Conservation (phyloP, 2,329 filamentous ascomycete species). For the Alternaria triticimaculans region DNA sequence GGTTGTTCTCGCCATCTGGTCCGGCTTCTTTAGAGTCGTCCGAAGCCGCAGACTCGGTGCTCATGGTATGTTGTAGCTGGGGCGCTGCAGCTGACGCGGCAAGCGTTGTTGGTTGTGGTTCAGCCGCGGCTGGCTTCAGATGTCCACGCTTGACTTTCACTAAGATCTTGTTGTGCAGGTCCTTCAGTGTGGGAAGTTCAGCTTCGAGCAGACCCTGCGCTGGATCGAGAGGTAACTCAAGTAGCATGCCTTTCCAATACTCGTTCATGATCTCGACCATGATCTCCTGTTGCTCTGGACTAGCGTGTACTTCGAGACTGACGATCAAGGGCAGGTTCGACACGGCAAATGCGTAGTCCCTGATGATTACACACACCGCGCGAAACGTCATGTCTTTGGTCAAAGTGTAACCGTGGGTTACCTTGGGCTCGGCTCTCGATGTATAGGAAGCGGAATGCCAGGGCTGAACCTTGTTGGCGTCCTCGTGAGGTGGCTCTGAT, state of each 20-base stretch:
- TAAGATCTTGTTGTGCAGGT: slow-evolving; percentile 77
- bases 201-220: slow-evolving; percentile 56
- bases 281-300: slow-evolving; percentile 79
- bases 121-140: slow-evolving; percentile 35
- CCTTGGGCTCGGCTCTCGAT: slow-evolving; percentile 69
- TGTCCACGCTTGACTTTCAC: slow-evolving; percentile 59
- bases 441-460: slow-evolving; percentile 41
- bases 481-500: slow-evolving; percentile 12
- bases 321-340: slow-evolving; percentile 84
- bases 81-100: slow-evolving; percentile 35
- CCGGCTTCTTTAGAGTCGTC: slow-evolving; percentile 41
- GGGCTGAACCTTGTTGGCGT: slow-evolving; percentile 31
- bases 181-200: slow-evolving; percentile 68
- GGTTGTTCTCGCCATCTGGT: slow-evolving; percentile 53
- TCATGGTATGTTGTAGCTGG: slow-evolving; percentile 31
- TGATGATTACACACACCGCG: slow-evolving; percentile 81
- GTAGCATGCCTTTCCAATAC: slow-evolving; percentile 77
- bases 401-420: slow-evolving; percentile 83
- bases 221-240: slow-evolving; percentile 63
- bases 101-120: slow-evolving; percentile 38
- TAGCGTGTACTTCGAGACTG: slow-evolving; percentile 89
- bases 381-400: slow-evolving; percentile 88
- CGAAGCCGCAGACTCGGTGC: slow-evolving; percentile 31
- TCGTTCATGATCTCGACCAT: slow-evolving; percentile 96
- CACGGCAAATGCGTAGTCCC: slow-evolving; percentile 76